Evolutionary conservation across 495 filamentous ascomycete genomes (phyloP).

Genomic region (Penicillium canescens): DNA sequence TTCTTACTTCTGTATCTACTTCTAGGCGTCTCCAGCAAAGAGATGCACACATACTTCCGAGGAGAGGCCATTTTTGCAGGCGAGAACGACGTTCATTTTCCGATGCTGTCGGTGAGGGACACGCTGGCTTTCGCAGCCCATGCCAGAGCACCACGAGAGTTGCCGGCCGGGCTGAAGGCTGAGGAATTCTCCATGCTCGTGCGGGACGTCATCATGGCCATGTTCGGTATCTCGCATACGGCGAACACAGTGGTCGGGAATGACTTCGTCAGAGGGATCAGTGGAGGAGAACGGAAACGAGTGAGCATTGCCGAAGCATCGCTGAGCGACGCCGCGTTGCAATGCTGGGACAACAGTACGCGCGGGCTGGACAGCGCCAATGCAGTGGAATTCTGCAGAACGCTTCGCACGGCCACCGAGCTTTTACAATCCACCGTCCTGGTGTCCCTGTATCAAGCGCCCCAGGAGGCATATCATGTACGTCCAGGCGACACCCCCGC

Average conservation of each 20-base stretch:
- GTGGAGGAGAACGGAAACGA: slow-evolving; percentile 74
- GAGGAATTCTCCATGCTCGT: slow-evolving; percentile 31
- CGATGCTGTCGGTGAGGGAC: slow-evolving; percentile 59
- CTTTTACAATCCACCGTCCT: slow-evolving; percentile 68
- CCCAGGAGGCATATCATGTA: slow-evolving; percentile 68
- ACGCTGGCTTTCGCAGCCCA: slow-evolving; percentile 59
- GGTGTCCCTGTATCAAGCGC: slow-evolving; percentile 74
- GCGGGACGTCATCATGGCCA: slow-evolving; percentile 56
- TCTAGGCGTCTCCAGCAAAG: slow-evolving; percentile 63
- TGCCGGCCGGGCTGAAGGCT: slow-evolving; percentile 33
- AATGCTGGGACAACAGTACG: slow-evolving; percentile 78
- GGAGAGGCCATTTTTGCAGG: slow-evolving; percentile 59
- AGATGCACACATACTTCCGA: slow-evolving; percentile 63
- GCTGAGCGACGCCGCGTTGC: slow-evolving; percentile 63
- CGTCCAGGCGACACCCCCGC: background rate
- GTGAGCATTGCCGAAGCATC: slow-evolving; percentile 50
- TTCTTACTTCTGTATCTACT: background rate
- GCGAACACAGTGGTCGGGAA: slow-evolving; percentile 57
- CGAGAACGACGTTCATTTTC: slow-evolving; percentile 62
- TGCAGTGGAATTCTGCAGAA: slow-evolving; percentile 64
- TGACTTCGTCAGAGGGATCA: slow-evolving; percentile 73
- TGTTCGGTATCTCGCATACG: slow-evolving; percentile 49
- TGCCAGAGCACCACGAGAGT: slow-evolving; percentile 42
- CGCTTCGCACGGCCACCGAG: slow-evolving; percentile 65
- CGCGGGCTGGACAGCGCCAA: slow-evolving; percentile 76